Conservation (phyloP, 163 green algal species). For the Scenedesmus sp. region DNA sequence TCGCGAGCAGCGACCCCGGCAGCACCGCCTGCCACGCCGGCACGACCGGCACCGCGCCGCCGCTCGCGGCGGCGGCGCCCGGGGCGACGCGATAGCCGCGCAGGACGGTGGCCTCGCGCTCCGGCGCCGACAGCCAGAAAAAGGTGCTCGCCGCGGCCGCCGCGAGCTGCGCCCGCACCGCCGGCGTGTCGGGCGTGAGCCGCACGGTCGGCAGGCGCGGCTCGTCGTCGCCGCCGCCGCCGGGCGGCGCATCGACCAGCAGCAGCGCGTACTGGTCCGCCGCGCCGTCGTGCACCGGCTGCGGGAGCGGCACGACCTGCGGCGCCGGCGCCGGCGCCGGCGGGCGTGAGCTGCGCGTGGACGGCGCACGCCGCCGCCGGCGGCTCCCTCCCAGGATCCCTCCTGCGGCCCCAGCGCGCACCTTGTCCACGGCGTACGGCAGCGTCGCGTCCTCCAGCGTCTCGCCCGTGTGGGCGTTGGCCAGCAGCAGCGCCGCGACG, state of each 20-base stretch:
- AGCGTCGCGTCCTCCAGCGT: conserved; percentile 34
- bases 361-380: too few relatives aligned
- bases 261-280: conserved; percentile 69
- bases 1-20: conserved; percentile 57
- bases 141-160: conserved; percentile 18
- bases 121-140: conserved; percentile 24
- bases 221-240: neutral
- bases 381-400: too few relatives aligned
- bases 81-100: conserved; percentile 7
- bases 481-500: neutral
- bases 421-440: conserved; percentile 42
- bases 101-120: conserved; percentile 6
- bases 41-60: conserved; percentile 5
- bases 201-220: neutral
- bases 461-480: conserved; percentile 57
- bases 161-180: conserved; percentile 29
- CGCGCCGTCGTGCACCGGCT: conserved; percentile 51
- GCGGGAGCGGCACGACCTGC: conserved; percentile 65
- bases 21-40: conserved; percentile 49
- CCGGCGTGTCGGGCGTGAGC: conserved; percentile 64
- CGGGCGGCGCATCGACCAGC: conserved; percentile 35
- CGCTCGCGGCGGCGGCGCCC: neutral
- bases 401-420: too few relatives aligned
- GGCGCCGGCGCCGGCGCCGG: too few relatives aligned
- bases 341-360: too few relatives aligned